A percentile compares a stretch with the other conserved stretches of the same genome.
phyloP scores from a whole-genome alignment of 805 yeast genomes.

The Blastobotrys robertii region DNA sequence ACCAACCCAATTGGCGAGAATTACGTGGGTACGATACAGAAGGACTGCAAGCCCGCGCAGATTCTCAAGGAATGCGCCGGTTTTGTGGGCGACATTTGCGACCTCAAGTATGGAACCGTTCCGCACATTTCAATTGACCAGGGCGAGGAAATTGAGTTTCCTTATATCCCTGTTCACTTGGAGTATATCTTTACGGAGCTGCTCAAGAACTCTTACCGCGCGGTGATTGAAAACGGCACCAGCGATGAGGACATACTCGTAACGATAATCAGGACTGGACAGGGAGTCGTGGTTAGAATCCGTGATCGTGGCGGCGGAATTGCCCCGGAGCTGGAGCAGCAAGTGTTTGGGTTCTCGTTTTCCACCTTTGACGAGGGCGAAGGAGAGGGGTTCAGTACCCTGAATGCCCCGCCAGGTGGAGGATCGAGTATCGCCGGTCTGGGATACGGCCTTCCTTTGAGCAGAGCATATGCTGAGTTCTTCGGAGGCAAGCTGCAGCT shows the following conservation, averaged over 20 bases:
- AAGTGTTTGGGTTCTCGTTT: conserved; percentile 79
- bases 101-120: conserved; percentile 70
- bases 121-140: conserved; percentile 51
- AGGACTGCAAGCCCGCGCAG: conserved; percentile 51
- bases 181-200: conserved; percentile 84
- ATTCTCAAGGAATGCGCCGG: conserved; percentile 56
- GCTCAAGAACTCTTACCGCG: conserved; percentile 77
- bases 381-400: conserved; percentile 43
- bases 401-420: conserved; percentile 66
- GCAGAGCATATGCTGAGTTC: conserved; percentile 62
- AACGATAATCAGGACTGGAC: conserved; percentile 37
- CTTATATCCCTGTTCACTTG: conserved; percentile 79
- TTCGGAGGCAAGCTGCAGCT: conserved; percentile 62
- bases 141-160: conserved; percentile 51
- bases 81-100: conserved; percentile 73
- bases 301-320: conserved; percentile 90
- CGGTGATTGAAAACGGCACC: conserved; percentile 63
- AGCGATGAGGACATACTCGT: conserved; percentile 35
- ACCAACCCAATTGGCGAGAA: conserved; percentile 38
- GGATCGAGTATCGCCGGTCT: conserved; percentile 77
- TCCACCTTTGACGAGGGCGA: conserved; percentile 60
- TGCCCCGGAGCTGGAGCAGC: conserved; percentile 49
- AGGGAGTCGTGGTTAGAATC: conserved; percentile 59
- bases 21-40: conserved; percentile 59
- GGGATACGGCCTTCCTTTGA: conserved; percentile 91